A percentile compares a stretch with the other conserved stretches of the same genome.
Evolutionary conservation across 2,329 filamentous ascomycete species (phyloP).

Genomic region (Xylariaceae sp.): DNA sequence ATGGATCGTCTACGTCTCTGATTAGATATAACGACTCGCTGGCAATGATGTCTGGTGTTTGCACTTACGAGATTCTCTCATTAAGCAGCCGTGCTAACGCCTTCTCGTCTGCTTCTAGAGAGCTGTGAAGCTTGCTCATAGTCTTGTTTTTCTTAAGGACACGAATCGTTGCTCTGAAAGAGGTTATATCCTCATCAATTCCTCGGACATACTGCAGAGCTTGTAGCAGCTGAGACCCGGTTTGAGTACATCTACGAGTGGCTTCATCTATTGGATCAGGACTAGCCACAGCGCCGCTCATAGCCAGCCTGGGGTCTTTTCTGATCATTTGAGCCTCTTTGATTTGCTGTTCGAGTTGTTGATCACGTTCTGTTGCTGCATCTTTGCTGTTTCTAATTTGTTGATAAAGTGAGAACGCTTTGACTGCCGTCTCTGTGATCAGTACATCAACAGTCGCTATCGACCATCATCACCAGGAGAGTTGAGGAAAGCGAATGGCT

Average conservation of each 20-base stretch:
- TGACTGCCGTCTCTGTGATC: slow-evolving; percentile 2
- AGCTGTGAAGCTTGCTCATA: slow-evolving; percentile 3
- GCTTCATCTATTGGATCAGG: slow-evolving; percentile 2
- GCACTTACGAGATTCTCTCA: slow-evolving; percentile 2
- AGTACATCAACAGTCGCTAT: neutral
- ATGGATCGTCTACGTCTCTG: neutral
- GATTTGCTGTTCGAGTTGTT: slow-evolving; percentile 8
- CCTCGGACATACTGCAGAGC: slow-evolving; percentile 8
- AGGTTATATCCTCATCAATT: neutral
- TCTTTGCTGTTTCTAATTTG: slow-evolving; percentile 6
- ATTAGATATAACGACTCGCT: neutral
- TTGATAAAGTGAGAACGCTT: slow-evolving; percentile 5
- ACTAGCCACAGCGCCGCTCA: neutral
- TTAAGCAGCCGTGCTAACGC: slow-evolving; percentile 2
- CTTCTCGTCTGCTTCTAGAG: slow-evolving; percentile 4
- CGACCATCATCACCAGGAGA: neutral
- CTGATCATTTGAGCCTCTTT: slow-evolving; percentile 1
- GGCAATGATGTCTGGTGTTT: neutral
- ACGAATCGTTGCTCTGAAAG: neutral
- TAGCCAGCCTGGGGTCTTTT: neutral
- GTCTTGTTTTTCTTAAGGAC: neutral
- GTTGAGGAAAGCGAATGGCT: neutral
- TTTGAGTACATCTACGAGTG: slow-evolving; percentile 2
- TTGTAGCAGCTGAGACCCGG: slow-evolving; percentile 3
- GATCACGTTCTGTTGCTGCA: slow-evolving; percentile 8